Evolutionary conservation across 169 alveolate genomes (phyloP), one percentile per base, ranked within the genome.

Genomic region (Sarcocystis neurona): DNA sequence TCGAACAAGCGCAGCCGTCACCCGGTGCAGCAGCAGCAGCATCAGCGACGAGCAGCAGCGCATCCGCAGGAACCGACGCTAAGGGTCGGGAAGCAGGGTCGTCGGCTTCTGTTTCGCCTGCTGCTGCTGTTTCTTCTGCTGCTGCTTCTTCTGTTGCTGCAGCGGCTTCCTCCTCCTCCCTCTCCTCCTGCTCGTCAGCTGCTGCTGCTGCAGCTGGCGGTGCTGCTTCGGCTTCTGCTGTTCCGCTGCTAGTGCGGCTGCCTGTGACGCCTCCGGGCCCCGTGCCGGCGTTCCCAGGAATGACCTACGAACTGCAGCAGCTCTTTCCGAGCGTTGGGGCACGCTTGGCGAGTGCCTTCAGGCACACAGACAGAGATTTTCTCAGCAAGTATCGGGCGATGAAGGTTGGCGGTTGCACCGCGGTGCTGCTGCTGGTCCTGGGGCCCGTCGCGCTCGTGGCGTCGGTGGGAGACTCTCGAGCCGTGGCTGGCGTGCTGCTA

Each of bases 391-490:
- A 44, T 47, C 66, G 82, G 30, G 15, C 56, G 23, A 43, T n/a
- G 46, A 77, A 47, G 43, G 50, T 32, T 18, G 91, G 53, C 37
- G 98, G 98, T 18, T 93, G 97, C 68, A 95, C 97, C 23, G 96
- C 97, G 0, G 94, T 95, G 43, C 94, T 92, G 44, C 90, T 93
- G 56, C 77, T 95, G 50, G 79, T 94, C 1, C 91, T 91, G 23
- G 93, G 93, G 20, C 87, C 80, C 77, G 72, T 63, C 68, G 90
- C 94, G 1, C 93, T 92, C 79, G 93, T 94, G 68, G 97, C 98
- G 39, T 95, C 95, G 91, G 96, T 96, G 60, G 98, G 98, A 2
- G 98, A 97, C 92, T 94, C 97, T 50, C 89, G 98, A 84, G 96
- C 97, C 8, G 94, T 97, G 46, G 79, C 92, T 0, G 89, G 94